phyloP scores from a whole-genome alignment of 345 rosid genomes.

The Brassica carinata region DNA sequence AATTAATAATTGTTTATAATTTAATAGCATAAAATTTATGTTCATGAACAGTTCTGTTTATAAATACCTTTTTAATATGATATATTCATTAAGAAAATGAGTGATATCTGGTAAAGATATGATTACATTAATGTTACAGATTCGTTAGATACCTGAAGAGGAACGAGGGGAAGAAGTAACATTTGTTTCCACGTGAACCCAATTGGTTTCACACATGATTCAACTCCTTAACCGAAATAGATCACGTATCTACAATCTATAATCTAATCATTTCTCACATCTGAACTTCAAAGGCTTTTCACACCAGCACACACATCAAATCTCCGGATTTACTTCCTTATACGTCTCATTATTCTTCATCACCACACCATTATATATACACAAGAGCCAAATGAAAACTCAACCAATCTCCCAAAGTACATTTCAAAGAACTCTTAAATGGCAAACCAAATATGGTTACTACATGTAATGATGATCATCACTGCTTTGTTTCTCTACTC shows the following conservation, averaged over 20 bases:
- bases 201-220: conserved; percentile 27
- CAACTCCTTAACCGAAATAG: conserved; percentile 11
- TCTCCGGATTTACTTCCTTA: conserved; percentile 22
- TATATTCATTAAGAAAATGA: not conserved
- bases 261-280: not conserved
- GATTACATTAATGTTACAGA: not conserved
- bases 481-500: conserved; percentile 24
- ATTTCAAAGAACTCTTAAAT: conserved; percentile 7
- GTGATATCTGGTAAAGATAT: not conserved
- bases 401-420: not conserved
- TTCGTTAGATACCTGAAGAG: not conserved
- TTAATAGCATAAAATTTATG: too few species aligned
- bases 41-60: too few species aligned
- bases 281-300: not conserved
- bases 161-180: not conserved
- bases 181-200: not conserved
- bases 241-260: not conserved
- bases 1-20: too few species aligned
- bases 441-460: conserved; percentile 22
- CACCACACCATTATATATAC: conserved; percentile 5
- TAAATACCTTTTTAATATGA: too few species aligned
- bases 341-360: not conserved
- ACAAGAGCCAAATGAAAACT: conserved; percentile 1
- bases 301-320: not conserved
- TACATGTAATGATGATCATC: conserved; percentile 28